Evolutionary conservation across 148 eudicot genomes (phyloP).

Genomic region (Camellia sinensis): DNA sequence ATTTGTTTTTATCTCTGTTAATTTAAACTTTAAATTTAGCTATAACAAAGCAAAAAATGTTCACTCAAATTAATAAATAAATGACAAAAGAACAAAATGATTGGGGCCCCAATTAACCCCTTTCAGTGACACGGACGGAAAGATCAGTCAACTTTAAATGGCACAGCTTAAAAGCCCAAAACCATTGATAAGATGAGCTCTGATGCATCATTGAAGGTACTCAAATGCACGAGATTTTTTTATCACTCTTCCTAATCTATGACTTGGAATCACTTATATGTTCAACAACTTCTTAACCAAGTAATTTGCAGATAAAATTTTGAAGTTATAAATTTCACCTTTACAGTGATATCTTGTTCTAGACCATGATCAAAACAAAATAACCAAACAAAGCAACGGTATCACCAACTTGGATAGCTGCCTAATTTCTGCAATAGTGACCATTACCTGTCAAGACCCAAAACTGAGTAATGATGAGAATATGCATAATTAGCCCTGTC

Average conservation of each 20-base stretch:
- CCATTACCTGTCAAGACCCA: constrained; percentile 96
- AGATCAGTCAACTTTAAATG: neutral
- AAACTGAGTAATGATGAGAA: constrained; percentile 89
- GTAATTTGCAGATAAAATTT: neutral
- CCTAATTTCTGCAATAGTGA: neutral
- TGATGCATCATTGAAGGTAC: neutral
- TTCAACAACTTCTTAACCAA: constrained; percentile 1
- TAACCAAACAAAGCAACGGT: neutral
- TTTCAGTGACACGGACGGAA: neutral
- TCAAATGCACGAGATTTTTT: neutral
- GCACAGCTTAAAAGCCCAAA: neutral
- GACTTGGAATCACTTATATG: neutral
- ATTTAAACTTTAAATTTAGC: neutral
- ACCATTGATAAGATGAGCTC: neutral
- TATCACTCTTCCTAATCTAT: neutral
- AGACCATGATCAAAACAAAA: neutral
- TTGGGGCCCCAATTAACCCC: neutral
- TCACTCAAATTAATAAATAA: neutral
- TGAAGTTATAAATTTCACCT: neutral
- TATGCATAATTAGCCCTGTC: constrained; percentile 41
- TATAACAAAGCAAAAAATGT: neutral
- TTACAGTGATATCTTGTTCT: no score
- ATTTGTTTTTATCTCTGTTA: neutral
- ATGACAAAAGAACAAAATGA: neutral
- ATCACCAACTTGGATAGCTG: neutral